phyloP scores from a whole-genome alignment of 179 eudicot species.

The Drosera spatulata region DNA sequence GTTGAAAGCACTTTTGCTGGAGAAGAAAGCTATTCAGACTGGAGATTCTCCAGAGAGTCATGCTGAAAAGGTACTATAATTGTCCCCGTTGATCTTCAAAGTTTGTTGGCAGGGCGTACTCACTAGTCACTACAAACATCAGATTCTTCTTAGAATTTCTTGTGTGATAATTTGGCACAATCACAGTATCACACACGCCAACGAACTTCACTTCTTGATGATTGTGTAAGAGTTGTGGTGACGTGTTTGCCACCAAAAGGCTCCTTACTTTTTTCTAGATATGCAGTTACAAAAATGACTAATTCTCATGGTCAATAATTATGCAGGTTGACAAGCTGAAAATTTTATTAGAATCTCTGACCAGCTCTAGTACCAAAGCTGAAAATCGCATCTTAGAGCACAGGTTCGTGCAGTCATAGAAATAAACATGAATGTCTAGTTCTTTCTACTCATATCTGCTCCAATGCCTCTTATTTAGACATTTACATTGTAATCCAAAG shows the following conservation, averaged over 20 bases:
- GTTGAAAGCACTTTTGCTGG: slow-evolving; percentile 36
- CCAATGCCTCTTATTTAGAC: neutral
- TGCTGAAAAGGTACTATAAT: slow-evolving; percentile 36
- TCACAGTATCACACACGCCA: no score
- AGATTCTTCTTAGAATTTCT: neutral
- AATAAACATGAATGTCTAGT: no score
- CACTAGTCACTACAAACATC: no score
- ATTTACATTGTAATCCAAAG: neutral
- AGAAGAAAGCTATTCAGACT: slow-evolving; percentile 28
- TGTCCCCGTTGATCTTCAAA: neutral
- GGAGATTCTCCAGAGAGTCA: slow-evolving; percentile 44
- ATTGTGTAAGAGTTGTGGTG: no score
- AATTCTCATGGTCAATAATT: neutral
- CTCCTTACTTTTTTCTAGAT: no score
- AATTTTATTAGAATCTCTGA: slow-evolving; percentile 57
- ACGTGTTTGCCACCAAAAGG: no score
- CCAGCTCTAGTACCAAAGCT: slow-evolving; percentile 51
- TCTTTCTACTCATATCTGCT: neutral
- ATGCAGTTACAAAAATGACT: no score
- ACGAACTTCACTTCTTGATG: no score
- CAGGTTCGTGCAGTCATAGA: slow-evolving; percentile 21
- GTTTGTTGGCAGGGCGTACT: no score
- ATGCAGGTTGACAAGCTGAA: slow-evolving; percentile 65
- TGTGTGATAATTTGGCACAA: neutral
- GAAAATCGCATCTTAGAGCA: slow-evolving; percentile 49